Conservation (phyloP, 768 basidiomycete species). For the Phylloporus sp. region DNA sequence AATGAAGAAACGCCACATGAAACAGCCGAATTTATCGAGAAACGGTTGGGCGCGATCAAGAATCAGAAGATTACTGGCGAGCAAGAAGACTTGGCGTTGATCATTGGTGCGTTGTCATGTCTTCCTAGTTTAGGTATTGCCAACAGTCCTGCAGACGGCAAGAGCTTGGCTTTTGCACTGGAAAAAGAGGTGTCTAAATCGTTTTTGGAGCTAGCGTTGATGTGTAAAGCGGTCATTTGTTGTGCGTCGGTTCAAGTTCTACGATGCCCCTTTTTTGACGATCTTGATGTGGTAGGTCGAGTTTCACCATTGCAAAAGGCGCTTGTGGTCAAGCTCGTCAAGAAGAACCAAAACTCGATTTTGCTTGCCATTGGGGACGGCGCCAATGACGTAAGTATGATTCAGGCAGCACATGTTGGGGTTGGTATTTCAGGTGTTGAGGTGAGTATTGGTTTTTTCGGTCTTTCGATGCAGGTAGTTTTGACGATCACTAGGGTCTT, state of each 20-base stretch:
- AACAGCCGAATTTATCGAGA: constrained; percentile 82
- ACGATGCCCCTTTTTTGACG: neutral
- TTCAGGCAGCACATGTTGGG: constrained; percentile 96
- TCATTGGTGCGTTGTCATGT: constrained; percentile 63
- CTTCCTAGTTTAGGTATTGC: neutral
- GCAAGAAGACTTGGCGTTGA: constrained; percentile 88
- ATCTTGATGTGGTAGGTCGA: constrained; percentile 53
- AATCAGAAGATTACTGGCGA: constrained; percentile 90
- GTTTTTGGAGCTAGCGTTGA: constrained; percentile 91
- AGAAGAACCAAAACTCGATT: constrained; percentile 91
- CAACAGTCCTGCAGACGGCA: constrained; percentile 63
- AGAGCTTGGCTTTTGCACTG: constrained; percentile 87
- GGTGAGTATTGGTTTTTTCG: constrained; percentile 38
- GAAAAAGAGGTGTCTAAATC: constrained; percentile 88
- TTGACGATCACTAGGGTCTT: constrained; percentile 60
- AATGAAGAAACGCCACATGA: constrained; percentile 84
- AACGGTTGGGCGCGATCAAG: constrained; percentile 88
- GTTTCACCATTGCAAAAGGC: constrained; percentile 98
- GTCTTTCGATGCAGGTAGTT: too few relatives aligned
- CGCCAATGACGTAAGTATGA: constrained; percentile 99
- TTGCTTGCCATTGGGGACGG: constrained; percentile 97
- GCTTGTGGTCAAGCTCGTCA: constrained; percentile 96
- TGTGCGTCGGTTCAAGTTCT: constrained; percentile 46
- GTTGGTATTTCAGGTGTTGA: constrained; percentile 98
- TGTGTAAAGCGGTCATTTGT: constrained; percentile 99